These are phyloP conservation scores for Chaetomiaceae sp. DNA, from an alignment of 2,329 filamentous ascomycete genomes.

Conservation along the genomic window DNA sequence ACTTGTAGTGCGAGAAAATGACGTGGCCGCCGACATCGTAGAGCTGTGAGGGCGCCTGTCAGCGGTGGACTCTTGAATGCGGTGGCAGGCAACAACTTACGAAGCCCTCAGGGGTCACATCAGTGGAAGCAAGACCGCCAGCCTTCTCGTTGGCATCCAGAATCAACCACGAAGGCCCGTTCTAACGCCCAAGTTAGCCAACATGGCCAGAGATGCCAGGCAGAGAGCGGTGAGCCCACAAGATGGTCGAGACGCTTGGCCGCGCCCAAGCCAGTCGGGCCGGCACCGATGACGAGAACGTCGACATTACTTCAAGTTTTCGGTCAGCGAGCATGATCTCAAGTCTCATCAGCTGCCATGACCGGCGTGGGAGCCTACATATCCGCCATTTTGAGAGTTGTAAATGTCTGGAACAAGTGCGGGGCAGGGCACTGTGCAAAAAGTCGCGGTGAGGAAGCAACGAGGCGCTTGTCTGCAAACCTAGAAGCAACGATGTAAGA, in stretches of 20 bases:
- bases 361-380: slow-evolving; percentile 23
- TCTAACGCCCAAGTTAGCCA: slow-evolving; percentile 47
- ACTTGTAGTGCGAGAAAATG: slow-evolving; percentile 99
- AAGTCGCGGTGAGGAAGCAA: slow-evolving; percentile 3
- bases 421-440: not conserved
- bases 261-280: slow-evolving; percentile 94
- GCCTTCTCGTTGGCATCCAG: slow-evolving; percentile 88
- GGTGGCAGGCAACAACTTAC: slow-evolving; percentile 51
- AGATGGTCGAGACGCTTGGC: slow-evolving; percentile 97
- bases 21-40: slow-evolving; percentile 98
- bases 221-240: slow-evolving; percentile 51
- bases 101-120: slow-evolving; percentile 93
- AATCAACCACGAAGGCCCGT: slow-evolving; percentile 93
- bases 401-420: not conserved
- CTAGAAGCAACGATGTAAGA: not conserved
- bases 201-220: slow-evolving; percentile 5
- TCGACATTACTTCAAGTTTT: slow-evolving; percentile 71
- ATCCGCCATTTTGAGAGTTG: slow-evolving; percentile 28
- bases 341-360: not conserved
- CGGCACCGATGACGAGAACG: slow-evolving; percentile 95
- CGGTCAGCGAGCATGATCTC: slow-evolving; percentile 12
- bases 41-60: slow-evolving; percentile 53
- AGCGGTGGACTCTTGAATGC: slow-evolving; percentile 14
- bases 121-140: slow-evolving; percentile 92
- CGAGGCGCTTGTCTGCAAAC: too few relatives aligned